These are phyloP conservation scores for Citrullus amarus DNA, from an alignment of 306 rosid genomes.

Conservation along the genomic window DNA sequence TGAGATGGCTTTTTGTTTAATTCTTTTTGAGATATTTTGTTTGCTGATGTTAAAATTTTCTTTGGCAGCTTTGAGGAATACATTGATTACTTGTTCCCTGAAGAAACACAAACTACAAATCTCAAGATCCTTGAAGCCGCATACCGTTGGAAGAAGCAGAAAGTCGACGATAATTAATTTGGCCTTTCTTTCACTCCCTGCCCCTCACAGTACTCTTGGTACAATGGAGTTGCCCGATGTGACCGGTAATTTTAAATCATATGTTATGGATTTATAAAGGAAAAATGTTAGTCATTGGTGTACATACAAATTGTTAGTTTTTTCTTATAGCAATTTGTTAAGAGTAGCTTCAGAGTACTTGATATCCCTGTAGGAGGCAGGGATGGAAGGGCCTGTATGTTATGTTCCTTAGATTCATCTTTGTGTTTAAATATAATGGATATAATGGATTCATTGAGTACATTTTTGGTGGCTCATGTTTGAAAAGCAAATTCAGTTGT, in stretches of 20 bases:
- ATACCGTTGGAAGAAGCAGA: slow-evolving; percentile 84
- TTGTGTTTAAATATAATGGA: neutral
- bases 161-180: slow-evolving; percentile 10
- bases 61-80: slow-evolving; percentile 69
- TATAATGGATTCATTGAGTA: neutral
- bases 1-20: neutral
- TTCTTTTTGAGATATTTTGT: neutral
- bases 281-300: neutral
- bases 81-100: slow-evolving; percentile 72
- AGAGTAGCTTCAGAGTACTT: neutral
- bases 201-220: neutral
- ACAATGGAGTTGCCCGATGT: neutral
- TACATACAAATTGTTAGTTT: neutral
- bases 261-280: neutral
- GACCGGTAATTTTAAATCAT: neutral
- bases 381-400: neutral
- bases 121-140: slow-evolving; percentile 97
- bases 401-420: neutral
- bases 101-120: slow-evolving; percentile 76
- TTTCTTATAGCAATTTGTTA: neutral
- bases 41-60: slow-evolving; percentile 14
- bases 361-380: neutral
- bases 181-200: neutral
- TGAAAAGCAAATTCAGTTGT: neutral
- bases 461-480: neutral